Evolutionary conservation across 192 early-diverging fungal species (phyloP), one percentile per base, ranked within the genome.

Genomic region (Coemansia sp.): DNA sequence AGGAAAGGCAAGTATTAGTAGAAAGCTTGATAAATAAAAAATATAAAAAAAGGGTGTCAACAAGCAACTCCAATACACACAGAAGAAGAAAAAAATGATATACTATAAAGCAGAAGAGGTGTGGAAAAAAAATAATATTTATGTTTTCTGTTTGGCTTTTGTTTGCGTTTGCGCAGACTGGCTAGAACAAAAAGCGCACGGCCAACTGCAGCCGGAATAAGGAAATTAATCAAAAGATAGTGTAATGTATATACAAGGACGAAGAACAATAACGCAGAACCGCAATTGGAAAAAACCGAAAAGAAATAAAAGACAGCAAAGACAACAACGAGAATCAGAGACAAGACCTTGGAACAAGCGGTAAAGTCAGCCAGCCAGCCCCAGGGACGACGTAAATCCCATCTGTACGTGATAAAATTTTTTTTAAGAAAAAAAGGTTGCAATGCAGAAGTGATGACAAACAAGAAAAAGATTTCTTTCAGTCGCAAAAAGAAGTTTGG

Each of bases 201-300:
- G 34, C 57, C 57, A 36, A 36, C 57, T 59, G 57, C 57, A 59
- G 57, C 57, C 14, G 22, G 20, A 59, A 59, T 59, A 59, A 40
- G 7, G 36, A 40, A 42, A 42, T 59, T n/a, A 25, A 59, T 25
- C 34, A 40, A 28, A 40, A 32, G 36, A 59, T n/a, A 40, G 34
- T 59, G 57, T 38, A 40, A 34, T 40, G 57, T 40, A 59, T 59
- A 34, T 40, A 59, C 57, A 59, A 40, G 34, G 34, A 25, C 20
- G 34, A 14, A 36, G 34, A 59, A 59, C 57, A 59, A 59, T 59
- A 59, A 18, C 57, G 25, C 57, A 34, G 34, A 59, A 34, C 57
- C 34, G 57, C 57, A 59, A 59, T 36, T 7, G 32, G 34, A 59
- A 34, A 28, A 36, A 40, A 2, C 14, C 20, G 20, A 59, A 20